Base-by-base conservation (phyloP, 306 rosid genomes). In the Biancaea sappan region DNA sequence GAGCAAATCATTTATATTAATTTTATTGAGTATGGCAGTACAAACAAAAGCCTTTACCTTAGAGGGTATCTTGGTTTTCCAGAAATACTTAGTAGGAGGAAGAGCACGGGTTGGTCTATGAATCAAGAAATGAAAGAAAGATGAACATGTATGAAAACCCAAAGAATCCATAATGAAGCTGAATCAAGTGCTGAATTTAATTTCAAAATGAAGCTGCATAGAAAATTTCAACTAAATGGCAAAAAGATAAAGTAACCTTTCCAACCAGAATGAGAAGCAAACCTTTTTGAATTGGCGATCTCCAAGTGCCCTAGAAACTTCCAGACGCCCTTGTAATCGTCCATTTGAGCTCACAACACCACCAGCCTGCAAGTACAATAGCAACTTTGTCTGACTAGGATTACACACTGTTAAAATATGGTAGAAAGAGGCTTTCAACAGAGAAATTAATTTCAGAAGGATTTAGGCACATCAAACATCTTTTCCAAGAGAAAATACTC, bases 211-310 rank as follows among this genome's bases (percentile, higher is more conserved):
- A 61, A 56, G 50, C 75, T 47, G 25, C 51, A 46, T 28, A 74
- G 24, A 75, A 53, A 18, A 24, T 70, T 51, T 51, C 37, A 1
- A 63, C 40, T 43, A 51, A 69, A 21, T 68, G 21, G 54, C 9
- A 68, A 50, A 41, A 67, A 25, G 51, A 69, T 68, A 38, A 52
- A 16, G 35, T 38, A 68, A 32, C 14, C 75, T 47, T 51, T 65
- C 21, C 69, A 3, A 47, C 26, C 47, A 51, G 59, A 66, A 35
- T 37, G 56, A 70, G 60, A 74, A 59, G 51, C 29, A 78, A 76
- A 90, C 97, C 95, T 87, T 93, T 83, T 93, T 93, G 82, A 93
- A 89, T 74, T 90, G 97, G 22, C 93, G 91, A 75, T 93, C 98
- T 66, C 98, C 98, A 44, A 90, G 82, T 63, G 93, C 93, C 74